Base-by-base conservation (phyloP, 2,329 filamentous ascomycete species). In the Ophiocordyceps unilateralis region DNA sequence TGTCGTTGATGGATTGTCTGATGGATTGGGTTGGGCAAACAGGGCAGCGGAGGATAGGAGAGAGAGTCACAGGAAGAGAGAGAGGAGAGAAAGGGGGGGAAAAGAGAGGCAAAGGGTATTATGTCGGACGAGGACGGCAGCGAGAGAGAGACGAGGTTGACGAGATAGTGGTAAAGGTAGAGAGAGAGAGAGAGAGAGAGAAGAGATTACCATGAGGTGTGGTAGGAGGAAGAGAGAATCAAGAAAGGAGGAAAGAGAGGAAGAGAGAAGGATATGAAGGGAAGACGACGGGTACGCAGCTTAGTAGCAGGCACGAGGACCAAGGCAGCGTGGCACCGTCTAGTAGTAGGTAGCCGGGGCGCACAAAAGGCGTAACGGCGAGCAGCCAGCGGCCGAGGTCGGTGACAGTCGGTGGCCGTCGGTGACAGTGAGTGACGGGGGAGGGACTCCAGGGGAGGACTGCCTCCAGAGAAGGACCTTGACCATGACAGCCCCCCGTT, bases 401-500 rank as follows among this genome's bases (percentile, higher is more conserved):
- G 39, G 37, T 39, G 21, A 24, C 37, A n/a, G 32, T 34, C 32
- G 32, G 32, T 34, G 32, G 15, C 32, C 15, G 15, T 34, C 32
- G 32, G 38, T 40, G 42, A 34, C 38, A 38, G 43, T 26, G 24
- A 26, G n/a, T n/a, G n/a, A n/a, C n/a, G n/a, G n/a, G n/a, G n/a
- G n/a, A n/a, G n/a, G n/a, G n/a, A n/a, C n/a, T n/a, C n/a, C n/a
- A n/a, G n/a, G n/a, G n/a, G n/a, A n/a, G n/a, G n/a, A n/a, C n/a
- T n/a, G n/a, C n/a, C n/a, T n/a, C n/a, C n/a, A n/a, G n/a, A n/a
- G n/a, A n/a, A n/a, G n/a, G n/a, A n/a, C n/a, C n/a, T n/a, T n/a
- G n/a, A n/a, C n/a, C n/a, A n/a, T n/a, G n/a, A n/a, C n/a, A n/a
- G n/a, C n/a, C n/a, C n/a, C n/a, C n/a, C n/a, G n/a, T n/a, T n/a